Percentiles rank a stretch among this genome's conserved stretches.
Evolutionary conservation across 2,329 filamentous ascomycete species (phyloP).

Genomic region (Ophiostoma quercus): DNA sequence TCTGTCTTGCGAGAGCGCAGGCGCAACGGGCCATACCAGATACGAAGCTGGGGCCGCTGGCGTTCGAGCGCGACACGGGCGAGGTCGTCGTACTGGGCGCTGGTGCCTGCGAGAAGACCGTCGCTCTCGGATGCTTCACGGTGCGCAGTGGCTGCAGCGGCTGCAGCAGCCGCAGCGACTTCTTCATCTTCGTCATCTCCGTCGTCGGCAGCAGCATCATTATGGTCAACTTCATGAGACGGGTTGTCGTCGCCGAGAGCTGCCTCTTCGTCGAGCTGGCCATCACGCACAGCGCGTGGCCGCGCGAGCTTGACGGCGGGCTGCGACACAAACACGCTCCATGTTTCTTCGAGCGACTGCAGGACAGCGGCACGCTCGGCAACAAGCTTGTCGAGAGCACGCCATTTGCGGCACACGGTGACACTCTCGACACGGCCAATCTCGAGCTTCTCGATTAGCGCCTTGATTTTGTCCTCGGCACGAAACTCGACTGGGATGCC

Average conservation of each 20-base stretch:
- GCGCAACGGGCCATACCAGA: slow-evolving; percentile 74
- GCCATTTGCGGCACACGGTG: slow-evolving; percentile 82
- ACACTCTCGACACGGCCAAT: slow-evolving; percentile 89
- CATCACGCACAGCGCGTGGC: slow-evolving; percentile 26
- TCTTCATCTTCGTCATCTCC: not conserved
- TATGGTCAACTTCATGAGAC: not conserved
- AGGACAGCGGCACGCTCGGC: slow-evolving; percentile 60
- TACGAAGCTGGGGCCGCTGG: slow-evolving; percentile 60
- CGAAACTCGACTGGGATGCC: slow-evolving; percentile 77
- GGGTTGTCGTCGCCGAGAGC: not conserved
- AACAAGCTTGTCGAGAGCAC: slow-evolving; percentile 69
- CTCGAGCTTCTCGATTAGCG: slow-evolving; percentile 78
- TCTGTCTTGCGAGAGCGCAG: slow-evolving; percentile 70
- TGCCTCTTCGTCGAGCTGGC: slow-evolving; percentile 31
- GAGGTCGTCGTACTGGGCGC: slow-evolving; percentile 35
- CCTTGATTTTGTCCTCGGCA: slow-evolving; percentile 75
- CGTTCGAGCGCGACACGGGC: slow-evolving; percentile 34
- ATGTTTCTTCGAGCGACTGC: slow-evolving; percentile 72
- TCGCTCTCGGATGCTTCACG: slow-evolving; percentile 46
- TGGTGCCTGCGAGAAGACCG: slow-evolving; percentile 49
- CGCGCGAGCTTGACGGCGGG: slow-evolving; percentile 32
- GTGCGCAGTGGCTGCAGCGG: not conserved
- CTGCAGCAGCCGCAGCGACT: not conserved
- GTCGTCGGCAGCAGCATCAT: not conserved
- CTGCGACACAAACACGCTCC: slow-evolving; percentile 69